Conservation (phyloP, 148 eudicot genomes). For the Spergularia marina region DNA sequence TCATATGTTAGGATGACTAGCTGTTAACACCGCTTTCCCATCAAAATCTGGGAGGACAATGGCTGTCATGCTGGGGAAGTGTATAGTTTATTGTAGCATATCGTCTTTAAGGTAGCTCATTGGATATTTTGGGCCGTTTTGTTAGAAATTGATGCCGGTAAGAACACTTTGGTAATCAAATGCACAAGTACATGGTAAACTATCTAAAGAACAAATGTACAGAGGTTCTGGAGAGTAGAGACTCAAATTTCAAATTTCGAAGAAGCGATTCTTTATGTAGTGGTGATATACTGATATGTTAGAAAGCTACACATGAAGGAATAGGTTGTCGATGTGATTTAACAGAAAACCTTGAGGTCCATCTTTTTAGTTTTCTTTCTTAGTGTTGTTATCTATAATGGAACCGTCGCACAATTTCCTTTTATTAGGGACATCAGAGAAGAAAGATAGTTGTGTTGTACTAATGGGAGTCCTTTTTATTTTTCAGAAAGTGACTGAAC, state of each 20-base stretch:
- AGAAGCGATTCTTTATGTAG: not conserved
- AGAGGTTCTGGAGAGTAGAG: not conserved
- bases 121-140: not conserved
- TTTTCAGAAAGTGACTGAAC: conserved; percentile 66
- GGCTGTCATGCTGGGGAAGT: not conserved
- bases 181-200: not conserved
- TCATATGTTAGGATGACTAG: not conserved
- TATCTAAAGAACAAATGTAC: conserved; percentile 1
- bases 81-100: not conserved
- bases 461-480: conserved; percentile 10
- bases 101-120: not conserved
- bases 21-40: not conserved
- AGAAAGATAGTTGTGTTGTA: not conserved
- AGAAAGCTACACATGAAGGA: conserved; percentile 11
- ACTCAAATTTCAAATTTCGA: not conserved
- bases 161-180: not conserved
- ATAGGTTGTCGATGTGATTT: not conserved
- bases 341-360: not conserved
- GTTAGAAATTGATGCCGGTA: not conserved
- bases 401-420: not conserved
- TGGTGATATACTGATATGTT: not conserved
- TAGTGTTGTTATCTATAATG: not conserved
- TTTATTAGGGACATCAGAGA: not conserved
- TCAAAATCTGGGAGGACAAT: not conserved
- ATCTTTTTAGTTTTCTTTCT: not conserved